Evolutionary conservation across 495 filamentous ascomycete genomes (phyloP), one percentile per base, ranked within the genome.

Genomic region (Lasiosphaeris hirsuta): DNA sequence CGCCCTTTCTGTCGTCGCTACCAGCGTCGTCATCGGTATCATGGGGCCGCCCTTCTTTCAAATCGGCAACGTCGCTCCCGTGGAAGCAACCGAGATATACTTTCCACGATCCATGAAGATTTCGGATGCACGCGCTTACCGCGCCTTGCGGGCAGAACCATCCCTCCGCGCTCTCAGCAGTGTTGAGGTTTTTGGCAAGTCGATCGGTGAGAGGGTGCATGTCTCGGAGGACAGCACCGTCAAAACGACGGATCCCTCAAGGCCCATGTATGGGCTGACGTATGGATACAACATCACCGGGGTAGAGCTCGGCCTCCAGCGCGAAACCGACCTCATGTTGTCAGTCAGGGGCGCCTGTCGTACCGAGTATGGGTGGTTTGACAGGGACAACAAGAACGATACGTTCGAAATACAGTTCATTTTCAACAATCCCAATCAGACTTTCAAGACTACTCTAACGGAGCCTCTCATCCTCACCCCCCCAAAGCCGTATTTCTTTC

Each of bases 361-460:
- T 6, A 57, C 54, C 6, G 54, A 57, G 18, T 57, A 57, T 18
- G 54, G 46, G 13, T 57, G 54, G 54, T 8, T 57, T 1, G 13
- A 46, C 43, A 46, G 4, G n/a, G 17, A 19, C 1, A 15, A 49
- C 7, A 18, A 7, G 18, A 18, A 2, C 45, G 17, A 23, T 1
- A 13, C 36, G 3, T 10, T 42, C 14, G 18, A 35, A n/a, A 46
- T 23, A 6, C 4, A 33, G 0, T 36, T 49, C 8, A 15, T n/a
- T 10, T 36, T 39, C 45, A 11, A 10, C 19, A 0, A 23, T 2
- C 42, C 50, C 18, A 23, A 23, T 14, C 19, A 39, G 39, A 34
- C 49, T 6, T 11, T 7, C 17, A 46, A 4, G 11, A 52, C 23
- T 8, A 15, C 17, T 17, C 15, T 30, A 10, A 17, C 13, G 3